Evolutionary conservation across 1,284 basidiomycete species (phyloP).

Genomic region (Moesziomyces parantarcticus): DNA sequence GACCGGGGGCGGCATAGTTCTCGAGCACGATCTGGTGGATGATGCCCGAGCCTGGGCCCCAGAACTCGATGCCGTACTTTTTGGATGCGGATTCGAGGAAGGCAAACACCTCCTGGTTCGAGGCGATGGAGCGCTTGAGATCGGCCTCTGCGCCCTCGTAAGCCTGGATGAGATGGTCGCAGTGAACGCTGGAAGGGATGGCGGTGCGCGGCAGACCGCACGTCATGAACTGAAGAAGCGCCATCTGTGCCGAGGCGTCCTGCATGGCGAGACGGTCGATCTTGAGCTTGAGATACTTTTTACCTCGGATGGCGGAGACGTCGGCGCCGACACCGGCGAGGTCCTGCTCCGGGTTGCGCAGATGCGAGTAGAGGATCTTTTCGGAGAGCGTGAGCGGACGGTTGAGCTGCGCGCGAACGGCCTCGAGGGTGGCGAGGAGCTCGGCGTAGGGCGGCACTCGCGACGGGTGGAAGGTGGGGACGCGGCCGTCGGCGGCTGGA

Average conservation of each 20-base stretch:
- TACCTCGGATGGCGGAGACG: constrained; percentile 75
- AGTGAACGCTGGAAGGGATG: constrained; percentile 91
- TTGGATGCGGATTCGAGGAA: constrained; percentile 93
- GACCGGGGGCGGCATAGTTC: constrained; percentile 83
- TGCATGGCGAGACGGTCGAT: constrained; percentile 98
- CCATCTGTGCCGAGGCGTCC: constrained; percentile 99
- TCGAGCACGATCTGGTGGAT: constrained; percentile 99
- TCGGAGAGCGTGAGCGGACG: constrained; percentile 91
- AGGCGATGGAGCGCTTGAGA: constrained; percentile 83
- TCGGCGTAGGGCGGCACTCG: constrained; percentile 80
- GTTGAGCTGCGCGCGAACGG: constrained; percentile 80
- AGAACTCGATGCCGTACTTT: constrained; percentile 89
- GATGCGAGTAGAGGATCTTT: constrained; percentile 96
- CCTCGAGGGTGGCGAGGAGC: constrained; percentile 80
- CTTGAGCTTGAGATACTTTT: constrained; percentile 87
- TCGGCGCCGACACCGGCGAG: constrained; percentile 75
- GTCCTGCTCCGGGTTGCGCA: constrained; percentile 78
- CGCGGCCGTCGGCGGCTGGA: constrained; percentile 34
- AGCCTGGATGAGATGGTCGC: constrained; percentile 79
- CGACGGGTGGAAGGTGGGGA: constrained; percentile 60
- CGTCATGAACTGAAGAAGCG: constrained; percentile 98
- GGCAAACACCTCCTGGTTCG: constrained; percentile 97
- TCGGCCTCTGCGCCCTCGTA: constrained; percentile 83
- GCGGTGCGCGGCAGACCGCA: constrained; percentile 86
- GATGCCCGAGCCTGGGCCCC: constrained; percentile 85